Conservation (phyloP, 106 monocot species). For the Acorus gramineus region DNA sequence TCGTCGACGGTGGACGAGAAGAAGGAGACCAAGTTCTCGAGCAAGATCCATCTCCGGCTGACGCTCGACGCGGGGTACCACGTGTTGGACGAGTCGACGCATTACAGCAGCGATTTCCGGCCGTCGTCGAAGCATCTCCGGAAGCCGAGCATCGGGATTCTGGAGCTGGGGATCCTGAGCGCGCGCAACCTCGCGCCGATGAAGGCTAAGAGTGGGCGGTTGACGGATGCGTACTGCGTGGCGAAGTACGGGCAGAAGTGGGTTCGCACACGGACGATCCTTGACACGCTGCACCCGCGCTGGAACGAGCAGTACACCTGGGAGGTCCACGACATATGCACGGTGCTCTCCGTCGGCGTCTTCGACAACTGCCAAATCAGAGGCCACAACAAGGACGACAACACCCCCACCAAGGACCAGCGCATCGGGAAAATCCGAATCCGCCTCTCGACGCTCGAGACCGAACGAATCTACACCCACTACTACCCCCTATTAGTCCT, state of each 20-base stretch:
- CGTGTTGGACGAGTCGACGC: slow-evolving; percentile 83
- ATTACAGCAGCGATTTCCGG: slow-evolving; percentile 82
- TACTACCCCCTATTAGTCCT: slow-evolving; percentile 25
- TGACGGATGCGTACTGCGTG: slow-evolving; percentile 24
- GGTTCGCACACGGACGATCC: slow-evolving; percentile 20
- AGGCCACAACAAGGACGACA: slow-evolving; percentile 4
- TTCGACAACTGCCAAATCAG: slow-evolving; percentile 18
- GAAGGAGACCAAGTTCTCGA: slow-evolving; percentile 66
- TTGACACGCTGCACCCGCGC: slow-evolving; percentile 11
- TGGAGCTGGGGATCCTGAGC: slow-evolving; percentile 36
- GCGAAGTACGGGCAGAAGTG: slow-evolving; percentile 29
- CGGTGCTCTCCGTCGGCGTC: slow-evolving; percentile 26
- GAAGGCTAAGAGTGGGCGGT: slow-evolving; percentile 18
- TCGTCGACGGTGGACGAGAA: slow-evolving; percentile 21
- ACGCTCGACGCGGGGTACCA: slow-evolving; percentile 74
- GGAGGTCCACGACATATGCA: slow-evolving; percentile 30
- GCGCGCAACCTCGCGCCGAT: slow-evolving; percentile 23
- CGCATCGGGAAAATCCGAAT: slow-evolving; percentile 24
- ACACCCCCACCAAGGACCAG: slow-evolving; percentile 2
- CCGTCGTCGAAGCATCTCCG: slow-evolving; percentile 40
- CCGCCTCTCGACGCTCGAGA: slow-evolving; percentile 22
- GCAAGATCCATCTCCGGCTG: slow-evolving; percentile 74
- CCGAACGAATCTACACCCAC: slow-evolving; percentile 23
- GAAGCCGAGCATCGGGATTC: slow-evolving; percentile 31
- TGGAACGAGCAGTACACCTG: slow-evolving; percentile 38